Percentiles rank a stretch among this genome's conserved stretches.
Conservation (phyloP, 2,329 filamentous ascomycete genomes). For the Colletotrichum tropicale region DNA sequence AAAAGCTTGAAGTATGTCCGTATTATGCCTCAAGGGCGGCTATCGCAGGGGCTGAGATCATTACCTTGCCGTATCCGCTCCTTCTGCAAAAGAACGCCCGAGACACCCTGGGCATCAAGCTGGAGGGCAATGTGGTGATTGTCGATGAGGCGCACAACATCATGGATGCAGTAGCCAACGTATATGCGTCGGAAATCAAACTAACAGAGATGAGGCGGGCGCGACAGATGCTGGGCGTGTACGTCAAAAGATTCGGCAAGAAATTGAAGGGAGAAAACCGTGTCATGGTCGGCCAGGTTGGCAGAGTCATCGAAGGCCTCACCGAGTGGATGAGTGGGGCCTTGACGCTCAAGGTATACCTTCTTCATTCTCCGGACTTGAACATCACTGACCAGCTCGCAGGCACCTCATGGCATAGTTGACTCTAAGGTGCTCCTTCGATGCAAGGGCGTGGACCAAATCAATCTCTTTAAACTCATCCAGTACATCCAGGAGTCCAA, state of each 20-base stretch:
- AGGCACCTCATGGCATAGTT: slow-evolving; percentile 68
- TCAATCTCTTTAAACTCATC: slow-evolving; percentile 89
- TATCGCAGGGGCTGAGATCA: slow-evolving; percentile 83
- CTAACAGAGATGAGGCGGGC: slow-evolving; percentile 75
- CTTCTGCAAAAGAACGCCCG: slow-evolving; percentile 85
- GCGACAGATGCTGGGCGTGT: slow-evolving; percentile 77
- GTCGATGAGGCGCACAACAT: slow-evolving; percentile 98
- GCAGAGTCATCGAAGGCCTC: slow-evolving; percentile 82
- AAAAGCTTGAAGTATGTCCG: slow-evolving; percentile 81
- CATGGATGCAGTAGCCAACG: slow-evolving; percentile 90
- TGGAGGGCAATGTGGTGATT: slow-evolving; percentile 90
- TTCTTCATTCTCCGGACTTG: no score
- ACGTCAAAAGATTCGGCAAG: slow-evolving; percentile 87
- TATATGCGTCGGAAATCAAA: slow-evolving; percentile 80
- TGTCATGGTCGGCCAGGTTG: slow-evolving; percentile 87
- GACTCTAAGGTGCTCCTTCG: slow-evolving; percentile 75
- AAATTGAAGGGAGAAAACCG: slow-evolving; percentile 89
- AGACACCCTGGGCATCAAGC: slow-evolving; percentile 83
- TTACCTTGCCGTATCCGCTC: slow-evolving; percentile 91
- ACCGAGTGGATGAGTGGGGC: slow-evolving; percentile 68
- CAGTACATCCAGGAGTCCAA: slow-evolving; percentile 91
- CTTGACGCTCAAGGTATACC: slow-evolving; percentile 48
- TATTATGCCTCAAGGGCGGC: slow-evolving; percentile 94
- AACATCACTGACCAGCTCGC: slow-evolving; percentile 14
- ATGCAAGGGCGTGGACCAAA: slow-evolving; percentile 89